Evolutionary conservation across 768 basidiomycete species (phyloP).

Genomic region (Pholiota molesta): DNA sequence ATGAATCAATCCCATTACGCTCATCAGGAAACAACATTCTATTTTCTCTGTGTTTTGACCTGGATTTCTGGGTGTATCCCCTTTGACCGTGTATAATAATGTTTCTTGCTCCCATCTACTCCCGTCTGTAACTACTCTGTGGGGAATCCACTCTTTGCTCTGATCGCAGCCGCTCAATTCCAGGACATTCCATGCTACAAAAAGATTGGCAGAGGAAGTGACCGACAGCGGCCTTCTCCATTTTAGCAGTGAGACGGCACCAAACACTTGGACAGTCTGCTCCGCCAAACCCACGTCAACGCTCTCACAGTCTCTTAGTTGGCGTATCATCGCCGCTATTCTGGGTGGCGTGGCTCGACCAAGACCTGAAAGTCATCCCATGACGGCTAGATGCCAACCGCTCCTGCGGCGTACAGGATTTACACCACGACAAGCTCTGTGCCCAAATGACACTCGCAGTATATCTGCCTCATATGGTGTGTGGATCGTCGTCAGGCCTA

Average conservation of each 20-base stretch:
- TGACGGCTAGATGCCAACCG: neutral
- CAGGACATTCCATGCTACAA: neutral
- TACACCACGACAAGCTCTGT: neutral
- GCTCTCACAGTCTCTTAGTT: neutral
- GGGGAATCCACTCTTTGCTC: neutral
- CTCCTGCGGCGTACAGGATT: neutral
- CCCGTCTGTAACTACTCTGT: neutral
- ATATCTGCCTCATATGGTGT: neutral
- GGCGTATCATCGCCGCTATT: neutral
- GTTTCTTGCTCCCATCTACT: neutral
- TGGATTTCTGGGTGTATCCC: neutral
- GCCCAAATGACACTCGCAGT: neutral
- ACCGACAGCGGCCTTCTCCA: neutral
- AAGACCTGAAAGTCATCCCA: neutral
- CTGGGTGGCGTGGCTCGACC: neutral
- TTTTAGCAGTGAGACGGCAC: neutral
- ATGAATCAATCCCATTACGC: neutral
- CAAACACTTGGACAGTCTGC: neutral
- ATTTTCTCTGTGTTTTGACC: neutral
- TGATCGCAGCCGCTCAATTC: neutral
- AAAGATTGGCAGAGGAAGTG: neutral
- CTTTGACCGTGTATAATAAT: neutral
- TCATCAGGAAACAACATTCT: neutral
- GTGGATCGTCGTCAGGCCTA: slow-evolving; percentile 7
- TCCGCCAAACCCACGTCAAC: neutral